These are phyloP conservation scores for Podaxis carcinomalis DNA, from an alignment of 768 basidiomycete genomes.

Conservation along the genomic window DNA sequence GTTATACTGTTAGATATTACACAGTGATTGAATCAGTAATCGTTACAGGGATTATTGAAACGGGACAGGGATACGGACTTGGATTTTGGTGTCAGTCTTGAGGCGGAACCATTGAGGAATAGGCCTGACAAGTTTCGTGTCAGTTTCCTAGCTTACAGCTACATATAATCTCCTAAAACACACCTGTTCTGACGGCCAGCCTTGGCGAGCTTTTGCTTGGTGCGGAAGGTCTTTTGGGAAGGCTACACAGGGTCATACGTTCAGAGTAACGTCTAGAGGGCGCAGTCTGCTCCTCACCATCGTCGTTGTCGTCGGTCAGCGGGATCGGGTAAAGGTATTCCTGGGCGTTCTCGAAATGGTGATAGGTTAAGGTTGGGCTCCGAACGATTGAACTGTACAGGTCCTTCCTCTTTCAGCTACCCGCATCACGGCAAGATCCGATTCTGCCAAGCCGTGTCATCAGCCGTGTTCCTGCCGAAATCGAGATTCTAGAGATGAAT, in stretches of 20 bases:
- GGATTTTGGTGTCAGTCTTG: slow-evolving; percentile 94
- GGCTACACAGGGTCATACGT: slow-evolving; percentile 50
- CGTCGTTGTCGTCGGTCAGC: slow-evolving; percentile 35
- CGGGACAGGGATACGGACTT: slow-evolving; percentile 43
- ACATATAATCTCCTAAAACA: slow-evolving; percentile 18
- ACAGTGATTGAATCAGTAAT: slow-evolving; percentile 6
- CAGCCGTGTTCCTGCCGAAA: not conserved
- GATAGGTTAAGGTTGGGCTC: slow-evolving; percentile 29
- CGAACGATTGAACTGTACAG: slow-evolving; percentile 33
- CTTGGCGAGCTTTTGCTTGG: slow-evolving; percentile 97
- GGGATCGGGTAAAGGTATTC: slow-evolving; percentile 21
- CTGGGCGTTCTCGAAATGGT: slow-evolving; percentile 16
- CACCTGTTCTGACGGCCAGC: slow-evolving; percentile 93
- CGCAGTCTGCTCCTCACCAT: slow-evolving; percentile 38
- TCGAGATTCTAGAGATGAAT: not conserved
- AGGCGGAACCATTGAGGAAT: slow-evolving; percentile 99
- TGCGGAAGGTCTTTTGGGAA: slow-evolving; percentile 98
- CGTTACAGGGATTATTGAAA: not conserved
- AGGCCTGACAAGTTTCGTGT: slow-evolving; percentile 48
- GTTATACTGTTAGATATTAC: slow-evolving; percentile 58
- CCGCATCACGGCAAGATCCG: not conserved
- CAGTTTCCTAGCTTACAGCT: not conserved
- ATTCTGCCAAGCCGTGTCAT: not conserved
- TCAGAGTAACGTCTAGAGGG: slow-evolving; percentile 7
- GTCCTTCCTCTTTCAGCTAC: slow-evolving; percentile 11